Base-by-base conservation (phyloP, 352 stramenopile species). In the Globisporangium megalacanthum region DNA sequence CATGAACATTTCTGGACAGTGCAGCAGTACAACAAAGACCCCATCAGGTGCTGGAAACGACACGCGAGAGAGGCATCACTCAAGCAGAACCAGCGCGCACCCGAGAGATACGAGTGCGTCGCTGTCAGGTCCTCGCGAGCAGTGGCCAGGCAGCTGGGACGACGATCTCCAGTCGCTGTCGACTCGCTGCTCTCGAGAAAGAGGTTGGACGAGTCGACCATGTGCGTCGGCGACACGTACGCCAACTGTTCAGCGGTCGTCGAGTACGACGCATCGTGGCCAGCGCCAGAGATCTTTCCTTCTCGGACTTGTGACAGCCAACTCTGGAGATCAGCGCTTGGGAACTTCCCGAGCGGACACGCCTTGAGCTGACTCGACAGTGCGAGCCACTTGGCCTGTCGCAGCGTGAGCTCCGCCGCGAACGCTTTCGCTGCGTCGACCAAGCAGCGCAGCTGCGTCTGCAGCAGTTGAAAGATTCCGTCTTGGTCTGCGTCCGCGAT, bases 231-330 rank as follows among this genome's bases (percentile, higher is more conserved):
- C 13, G 66, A 58, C 20, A 62, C 60, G 25, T 29, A 52, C n/a
- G 31, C 45, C 25, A 47, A n/a, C 5, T 45, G 17, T 6, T 60
- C 52, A 2, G 70, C 70, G 0, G 67, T 36, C 13, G 54, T 59
- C 45, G 62, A 46, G 39, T 51, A 44, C 17, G 29, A 79, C 13
- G 71, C 66, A 62, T 91, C 80, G 14, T 84, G 57, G 0, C 83
- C 83, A 25, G 78, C 78, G 29, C 83, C 80, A 1, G 83, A 91
- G 4, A 92, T 83, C 64, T 91, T 91, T 1, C 83, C 83, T 62
- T 91, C 78, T 44, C 75, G 79, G 0, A 92, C 73, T 61, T 92
- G 83, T 1, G 69, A 68, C 3, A 89, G 68, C 83, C 83, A 92
- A 42, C 83, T 92, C 49, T 89, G 81, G 3, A 83, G 65, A 46